Percentiles rank a stretch among this genome's conserved stretches.
Evolutionary conservation across 345 rosid genomes (phyloP).

Genomic region (Viola odorata): DNA sequence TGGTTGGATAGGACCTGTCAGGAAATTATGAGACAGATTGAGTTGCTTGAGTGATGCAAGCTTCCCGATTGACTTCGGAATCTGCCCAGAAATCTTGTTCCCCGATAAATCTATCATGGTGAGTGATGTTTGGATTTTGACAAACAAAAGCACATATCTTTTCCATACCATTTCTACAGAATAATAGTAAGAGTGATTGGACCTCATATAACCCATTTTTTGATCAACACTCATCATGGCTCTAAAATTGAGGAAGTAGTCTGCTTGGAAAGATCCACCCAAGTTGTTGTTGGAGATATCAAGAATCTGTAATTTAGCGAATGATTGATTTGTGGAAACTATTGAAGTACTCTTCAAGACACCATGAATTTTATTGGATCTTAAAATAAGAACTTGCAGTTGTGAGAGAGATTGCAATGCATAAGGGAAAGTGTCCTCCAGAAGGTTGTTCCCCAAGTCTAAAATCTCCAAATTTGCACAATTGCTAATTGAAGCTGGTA

Average conservation of each 20-base stretch:
- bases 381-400: not conserved
- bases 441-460: not conserved
- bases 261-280: not conserved
- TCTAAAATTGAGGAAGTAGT: not conserved
- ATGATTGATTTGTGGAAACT: not conserved
- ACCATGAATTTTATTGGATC: conserved; percentile 3
- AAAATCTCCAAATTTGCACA: conserved; percentile 22
- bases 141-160: not conserved
- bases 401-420: not conserved
- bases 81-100: not conserved
- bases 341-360: not conserved
- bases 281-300: conserved; percentile 8
- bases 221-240: not conserved
- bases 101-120: not conserved
- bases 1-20: conserved; percentile 3
- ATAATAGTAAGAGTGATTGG: not conserved
- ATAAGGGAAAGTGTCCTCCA: conserved; percentile 4
- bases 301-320: not conserved
- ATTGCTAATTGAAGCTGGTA: conserved; percentile 17
- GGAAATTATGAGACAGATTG: conserved; percentile 6
- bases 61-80: not conserved
- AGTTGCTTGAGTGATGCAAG: not conserved
- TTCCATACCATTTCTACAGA: not conserved
- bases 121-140: not conserved
- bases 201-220: not conserved